Conservation (phyloP, 306 rosid species). For the Fragaria iinumae region DNA sequence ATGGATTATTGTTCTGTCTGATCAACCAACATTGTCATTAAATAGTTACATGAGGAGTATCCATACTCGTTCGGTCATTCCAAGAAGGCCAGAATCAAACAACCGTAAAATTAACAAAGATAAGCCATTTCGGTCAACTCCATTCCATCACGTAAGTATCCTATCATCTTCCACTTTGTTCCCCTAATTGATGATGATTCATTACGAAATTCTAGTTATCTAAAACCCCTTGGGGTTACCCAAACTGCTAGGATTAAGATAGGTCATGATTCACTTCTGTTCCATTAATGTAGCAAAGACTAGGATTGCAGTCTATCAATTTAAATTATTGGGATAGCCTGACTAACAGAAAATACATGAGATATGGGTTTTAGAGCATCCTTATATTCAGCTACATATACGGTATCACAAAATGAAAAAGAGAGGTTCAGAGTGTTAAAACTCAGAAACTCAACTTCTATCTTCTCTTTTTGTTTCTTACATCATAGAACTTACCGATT, state of each 20-base stretch:
- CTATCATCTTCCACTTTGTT: not conserved
- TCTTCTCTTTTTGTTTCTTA: not conserved
- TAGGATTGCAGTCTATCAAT: not conserved
- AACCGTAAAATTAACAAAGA: not conserved
- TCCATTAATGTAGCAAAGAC: not conserved
- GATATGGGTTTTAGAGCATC: not conserved
- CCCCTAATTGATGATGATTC: not conserved
- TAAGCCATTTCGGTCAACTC: not conserved
- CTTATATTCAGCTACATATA: too few species aligned
- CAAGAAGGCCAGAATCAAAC: not conserved
- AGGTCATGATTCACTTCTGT: not conserved
- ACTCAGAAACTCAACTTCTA: not conserved
- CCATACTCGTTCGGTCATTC: not conserved
- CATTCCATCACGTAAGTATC: not conserved
- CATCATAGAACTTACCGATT: not conserved
- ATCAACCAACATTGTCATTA: not conserved
- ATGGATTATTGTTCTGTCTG: not conserved
- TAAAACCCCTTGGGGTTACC: not conserved
- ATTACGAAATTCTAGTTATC: not conserved
- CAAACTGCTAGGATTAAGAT: not conserved
- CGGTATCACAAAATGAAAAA: not conserved
- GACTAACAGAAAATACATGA: not conserved
- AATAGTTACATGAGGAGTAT: not conserved
- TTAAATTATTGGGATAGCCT: not conserved
- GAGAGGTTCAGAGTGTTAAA: not conserved